Evolutionary conservation across 2,329 filamentous ascomycete genomes (phyloP).

Genomic region (Daldinia eschscholtzii): DNA sequence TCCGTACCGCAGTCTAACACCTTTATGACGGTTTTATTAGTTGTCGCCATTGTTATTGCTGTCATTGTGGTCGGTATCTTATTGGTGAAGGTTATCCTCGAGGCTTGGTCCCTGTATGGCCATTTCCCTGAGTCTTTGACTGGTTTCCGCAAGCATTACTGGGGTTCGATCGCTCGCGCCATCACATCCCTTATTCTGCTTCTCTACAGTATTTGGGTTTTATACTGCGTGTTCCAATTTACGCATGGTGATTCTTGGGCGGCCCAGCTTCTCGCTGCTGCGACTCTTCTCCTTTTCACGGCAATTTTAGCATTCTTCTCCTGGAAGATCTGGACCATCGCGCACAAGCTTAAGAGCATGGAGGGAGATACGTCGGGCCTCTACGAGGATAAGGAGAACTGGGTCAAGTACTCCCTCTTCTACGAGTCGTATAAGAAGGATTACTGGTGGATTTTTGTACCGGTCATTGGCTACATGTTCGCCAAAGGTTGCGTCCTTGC

Average conservation of each 20-base stretch:
- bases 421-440: constrained; percentile 95
- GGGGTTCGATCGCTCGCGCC: constrained; percentile 89
- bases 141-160: constrained; percentile 95
- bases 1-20: constrained; percentile 89
- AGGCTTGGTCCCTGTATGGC: constrained; percentile 90
- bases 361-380: constrained; percentile 80
- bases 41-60: constrained; percentile 89
- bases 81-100: constrained; percentile 90
- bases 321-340: constrained; percentile 84
- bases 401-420: constrained; percentile 97
- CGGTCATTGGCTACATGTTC: constrained; percentile 89
- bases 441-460: constrained; percentile 98
- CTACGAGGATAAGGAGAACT: constrained; percentile 89
- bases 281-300: constrained; percentile 86
- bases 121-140: constrained; percentile 83
- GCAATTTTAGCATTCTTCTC: constrained; percentile 84
- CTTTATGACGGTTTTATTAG: constrained; percentile 93
- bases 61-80: constrained; percentile 87
- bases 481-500: constrained; percentile 89
- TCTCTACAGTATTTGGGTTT: constrained; percentile 93
- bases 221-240: constrained; percentile 98
- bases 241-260: constrained; percentile 94
- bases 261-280: constrained; percentile 83
- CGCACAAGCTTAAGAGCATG: constrained; percentile 76
- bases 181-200: constrained; percentile 91